Conservation (phyloP, 192 early-diverging fungal species). For the Phlyctochytrium arcticum region DNA sequence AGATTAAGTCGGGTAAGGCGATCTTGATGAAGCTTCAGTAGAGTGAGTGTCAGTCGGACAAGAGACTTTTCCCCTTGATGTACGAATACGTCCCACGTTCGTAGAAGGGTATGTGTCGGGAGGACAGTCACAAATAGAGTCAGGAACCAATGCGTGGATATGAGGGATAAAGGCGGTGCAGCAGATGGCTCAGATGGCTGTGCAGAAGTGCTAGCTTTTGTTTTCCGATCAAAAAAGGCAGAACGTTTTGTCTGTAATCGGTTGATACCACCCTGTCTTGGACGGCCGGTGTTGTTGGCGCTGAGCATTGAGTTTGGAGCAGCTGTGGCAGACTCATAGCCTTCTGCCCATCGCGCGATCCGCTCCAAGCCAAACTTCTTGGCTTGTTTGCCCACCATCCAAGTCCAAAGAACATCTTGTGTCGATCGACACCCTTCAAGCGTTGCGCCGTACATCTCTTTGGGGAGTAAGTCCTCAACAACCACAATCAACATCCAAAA, state of each 20-base stretch:
- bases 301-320: too few relatives aligned
- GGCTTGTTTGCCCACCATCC: constrained; percentile 37
- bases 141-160: constrained; percentile 81
- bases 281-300: background rate
- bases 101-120: constrained; percentile 65
- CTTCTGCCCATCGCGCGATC: constrained; percentile 41
- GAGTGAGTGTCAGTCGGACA: constrained; percentile 68
- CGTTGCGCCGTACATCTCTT: constrained; percentile 68
- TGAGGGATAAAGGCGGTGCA: constrained; percentile 49
- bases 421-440: constrained; percentile 71
- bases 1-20: constrained; percentile 46
- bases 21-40: constrained; percentile 64
- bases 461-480: constrained; percentile 68
- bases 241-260: background rate
- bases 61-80: constrained; percentile 69
- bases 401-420: constrained; percentile 62
- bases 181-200: background rate
- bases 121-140: constrained; percentile 75
- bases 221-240: background rate
- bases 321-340: constrained; percentile 23
- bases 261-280: background rate
- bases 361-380: constrained; percentile 44
- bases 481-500: constrained; percentile 78
- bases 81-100: constrained; percentile 81
- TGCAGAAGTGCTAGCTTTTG: too few relatives aligned